Evolutionary conservation across 1,284 basidiomycete genomes (phyloP).

Genomic region (Phaffia rhodozyma): DNA sequence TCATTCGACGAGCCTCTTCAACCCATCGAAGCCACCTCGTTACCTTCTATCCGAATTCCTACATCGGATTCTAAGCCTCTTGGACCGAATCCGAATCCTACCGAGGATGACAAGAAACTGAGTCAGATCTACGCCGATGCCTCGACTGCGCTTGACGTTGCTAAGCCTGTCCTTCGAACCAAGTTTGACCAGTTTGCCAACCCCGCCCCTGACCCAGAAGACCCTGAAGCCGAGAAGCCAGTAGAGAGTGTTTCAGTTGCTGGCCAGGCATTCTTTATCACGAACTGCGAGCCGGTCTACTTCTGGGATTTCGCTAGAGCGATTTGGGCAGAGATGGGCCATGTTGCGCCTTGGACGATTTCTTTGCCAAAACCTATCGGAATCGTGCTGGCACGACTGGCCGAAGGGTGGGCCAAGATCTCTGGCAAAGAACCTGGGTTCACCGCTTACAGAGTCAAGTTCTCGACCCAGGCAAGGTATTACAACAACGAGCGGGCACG

Average conservation of each 20-base stretch:
- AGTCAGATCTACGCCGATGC: constrained; percentile 48
- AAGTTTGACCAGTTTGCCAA: constrained; percentile 44
- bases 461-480: constrained; percentile 55
- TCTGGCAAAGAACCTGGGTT: constrained; percentile 74
- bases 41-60: constrained; percentile 50
- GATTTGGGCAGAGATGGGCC: constrained; percentile 68
- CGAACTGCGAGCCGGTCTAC: constrained; percentile 88
- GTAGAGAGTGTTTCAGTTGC: constrained; percentile 58
- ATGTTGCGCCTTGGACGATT: constrained; percentile 45
- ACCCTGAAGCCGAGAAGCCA: constrained; percentile 32
- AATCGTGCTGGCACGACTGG: constrained; percentile 53
- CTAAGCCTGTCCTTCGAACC: constrained; percentile 50
- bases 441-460: constrained; percentile 74
- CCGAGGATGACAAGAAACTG: constrained; percentile 45
- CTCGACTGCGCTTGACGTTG: constrained; percentile 32
- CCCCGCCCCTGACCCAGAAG: constrained; percentile 24
- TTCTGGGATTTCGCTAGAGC: constrained; percentile 91
- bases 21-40: constrained; percentile 50
- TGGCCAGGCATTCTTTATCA: constrained; percentile 93
- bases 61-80: constrained; percentile 65
- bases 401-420: constrained; percentile 65
- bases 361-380: constrained; percentile 56
- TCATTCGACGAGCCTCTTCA: constrained; percentile 49
- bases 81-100: constrained; percentile 57
- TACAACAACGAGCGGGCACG: constrained; percentile 95